Conservation (phyloP, 768 basidiomycete genomes). For the Paxillus ammoniavirescens region DNA sequence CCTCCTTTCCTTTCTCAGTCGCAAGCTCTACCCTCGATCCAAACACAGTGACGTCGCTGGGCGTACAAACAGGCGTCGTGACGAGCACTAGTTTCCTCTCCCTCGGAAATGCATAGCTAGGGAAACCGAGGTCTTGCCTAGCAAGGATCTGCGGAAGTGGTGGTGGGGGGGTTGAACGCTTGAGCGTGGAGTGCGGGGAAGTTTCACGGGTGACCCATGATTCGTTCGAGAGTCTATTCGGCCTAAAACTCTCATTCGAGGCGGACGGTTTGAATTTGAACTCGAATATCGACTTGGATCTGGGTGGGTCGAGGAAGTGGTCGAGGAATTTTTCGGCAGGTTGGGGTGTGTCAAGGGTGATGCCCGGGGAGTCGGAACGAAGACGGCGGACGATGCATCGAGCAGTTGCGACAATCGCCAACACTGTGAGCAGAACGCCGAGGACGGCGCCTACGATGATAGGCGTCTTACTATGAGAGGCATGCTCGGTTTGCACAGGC, state of each 20-base stretch:
- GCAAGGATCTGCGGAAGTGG: neutral
- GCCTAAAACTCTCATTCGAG: conserved; percentile 4
- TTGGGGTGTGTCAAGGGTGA: neutral
- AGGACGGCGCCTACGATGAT: conserved; percentile 16
- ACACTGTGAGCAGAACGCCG: conserved; percentile 14
- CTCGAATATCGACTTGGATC: conserved; percentile 1
- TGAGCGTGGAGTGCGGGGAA: neutral
- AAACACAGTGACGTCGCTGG: conserved; percentile 20
- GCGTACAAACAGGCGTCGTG: conserved; percentile 17
- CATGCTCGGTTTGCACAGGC: conserved; percentile 4
- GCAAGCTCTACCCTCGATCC: conserved; percentile 6
- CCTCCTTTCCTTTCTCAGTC: neutral
- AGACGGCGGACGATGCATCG: conserved; percentile 15
- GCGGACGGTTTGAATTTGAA: neutral
- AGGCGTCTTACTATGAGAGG: conserved; percentile 3
- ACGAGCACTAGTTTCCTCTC: conserved; percentile 16
- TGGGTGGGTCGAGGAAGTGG: conserved; percentile 13
- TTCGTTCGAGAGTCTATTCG: conserved; percentile 21
- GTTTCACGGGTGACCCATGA: conserved; percentile 22
- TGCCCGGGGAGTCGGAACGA: neutral
- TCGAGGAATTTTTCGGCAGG: neutral
- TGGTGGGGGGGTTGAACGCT: neutral
- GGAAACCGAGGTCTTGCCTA: conserved; percentile 10
- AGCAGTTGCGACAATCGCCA: neutral
- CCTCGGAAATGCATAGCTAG: conserved; percentile 5